Base-by-base conservation (phyloP, 257 asterid genomes). In the Solanum pimpinellifolium region DNA sequence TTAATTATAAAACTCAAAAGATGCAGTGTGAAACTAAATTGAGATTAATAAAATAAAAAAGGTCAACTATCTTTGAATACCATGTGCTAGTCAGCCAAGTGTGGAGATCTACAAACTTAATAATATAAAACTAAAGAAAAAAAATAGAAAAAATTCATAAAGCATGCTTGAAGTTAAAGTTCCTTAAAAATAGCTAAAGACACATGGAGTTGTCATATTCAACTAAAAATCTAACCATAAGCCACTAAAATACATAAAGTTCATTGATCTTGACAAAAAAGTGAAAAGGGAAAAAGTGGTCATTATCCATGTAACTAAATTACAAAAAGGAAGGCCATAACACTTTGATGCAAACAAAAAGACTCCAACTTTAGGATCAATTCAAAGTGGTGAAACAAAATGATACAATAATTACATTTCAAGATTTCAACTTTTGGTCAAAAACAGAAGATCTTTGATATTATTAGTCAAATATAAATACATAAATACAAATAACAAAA, bases 81-180 rank as follows among this genome's bases (percentile, higher is more conserved):
- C 97, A 94, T 92, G 98, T 95, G 96, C 91, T 75, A 60, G 86
- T 86, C 89, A 76, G 87, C 91, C 88, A 86, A 89, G 92, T 87
- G 90, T 88, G 86, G 92, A 92, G 94, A 92, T 91, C 93, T 91
- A 81, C 86, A 78, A 87, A 85, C 88, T 75, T 89, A 37, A 78
- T 88, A 89, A 86, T 91, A 85, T 69, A 88, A 89, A 87, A 85
- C 18, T 13, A 87, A 81, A 73, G 29, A 56, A 88, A 14, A 6
- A 68, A 68, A 25, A 68, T 68, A 27, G 35, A 29, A 66, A 68
- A 86, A 86, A 49, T 83, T 73, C 52, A 77, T 56, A 90, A 86
- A 85, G 90, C 23, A 83, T 77, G 88, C 75, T 88, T 91, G 89
- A 90, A 90, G 92, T 81, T 89, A 89, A 90, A 88, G 91, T 88